A percentile compares a stretch with the other conserved stretches of the same genome.
phyloP scores from a whole-genome alignment of 2,329 filamentous ascomycete genomes.

The Talaromyces piceae region DNA sequence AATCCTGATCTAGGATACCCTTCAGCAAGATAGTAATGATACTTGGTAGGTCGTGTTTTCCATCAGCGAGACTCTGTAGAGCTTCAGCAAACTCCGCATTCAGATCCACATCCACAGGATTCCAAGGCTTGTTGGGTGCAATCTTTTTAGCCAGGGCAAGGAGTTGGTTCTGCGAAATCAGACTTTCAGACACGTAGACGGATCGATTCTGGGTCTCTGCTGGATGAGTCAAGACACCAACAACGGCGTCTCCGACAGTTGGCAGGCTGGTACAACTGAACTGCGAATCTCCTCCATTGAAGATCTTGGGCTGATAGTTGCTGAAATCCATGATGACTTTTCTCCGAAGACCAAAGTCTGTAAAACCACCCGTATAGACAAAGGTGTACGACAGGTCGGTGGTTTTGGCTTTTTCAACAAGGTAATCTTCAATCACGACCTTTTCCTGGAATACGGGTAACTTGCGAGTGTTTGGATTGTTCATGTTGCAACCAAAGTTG shows the following conservation, averaged over 20 bases:
- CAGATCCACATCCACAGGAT: neutral
- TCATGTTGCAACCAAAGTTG: neutral
- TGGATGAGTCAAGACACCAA: neutral
- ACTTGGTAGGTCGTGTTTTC: neutral
- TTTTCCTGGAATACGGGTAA: neutral
- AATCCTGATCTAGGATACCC: neutral
- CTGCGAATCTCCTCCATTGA: neutral
- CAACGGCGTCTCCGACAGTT: neutral
- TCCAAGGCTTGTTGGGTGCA: neutral
- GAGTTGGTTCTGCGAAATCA: conserved; percentile 1
- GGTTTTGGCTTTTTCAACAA: neutral
- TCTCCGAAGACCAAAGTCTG: neutral
- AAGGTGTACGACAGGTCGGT: neutral
- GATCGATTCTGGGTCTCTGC: neutral
- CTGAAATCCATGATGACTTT: neutral
- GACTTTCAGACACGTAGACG: neutral
- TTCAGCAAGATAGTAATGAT: neutral
- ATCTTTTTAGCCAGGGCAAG: neutral
- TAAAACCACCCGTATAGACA: neutral
- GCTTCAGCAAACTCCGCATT: neutral
- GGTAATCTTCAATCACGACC: neutral
- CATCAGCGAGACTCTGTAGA: neutral
- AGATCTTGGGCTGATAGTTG: neutral
- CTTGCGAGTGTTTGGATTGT: neutral
- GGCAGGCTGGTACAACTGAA: neutral